These are phyloP conservation scores for Phialocephala subalpina DNA, from an alignment of 2,329 filamentous ascomycete genomes.

Conservation along the genomic window DNA sequence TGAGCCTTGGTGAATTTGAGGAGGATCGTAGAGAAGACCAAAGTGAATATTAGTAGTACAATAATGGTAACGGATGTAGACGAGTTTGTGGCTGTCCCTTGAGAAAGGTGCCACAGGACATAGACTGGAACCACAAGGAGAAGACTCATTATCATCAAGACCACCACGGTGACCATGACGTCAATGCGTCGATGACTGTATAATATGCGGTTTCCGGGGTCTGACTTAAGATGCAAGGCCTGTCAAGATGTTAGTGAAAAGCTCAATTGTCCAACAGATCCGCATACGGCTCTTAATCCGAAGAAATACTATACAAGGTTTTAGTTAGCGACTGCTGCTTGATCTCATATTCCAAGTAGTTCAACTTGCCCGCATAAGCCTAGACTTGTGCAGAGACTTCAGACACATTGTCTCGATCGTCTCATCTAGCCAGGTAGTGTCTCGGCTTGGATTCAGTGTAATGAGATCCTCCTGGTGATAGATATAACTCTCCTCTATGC, in stretches of 20 bases:
- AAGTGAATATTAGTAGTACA: constrained; percentile 29
- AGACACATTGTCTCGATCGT: constrained; percentile 39
- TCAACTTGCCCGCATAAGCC: neutral
- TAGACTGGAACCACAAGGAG: constrained; percentile 23
- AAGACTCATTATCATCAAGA: too few relatives aligned
- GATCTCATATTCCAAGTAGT: neutral
- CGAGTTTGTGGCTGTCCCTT: too few relatives aligned
- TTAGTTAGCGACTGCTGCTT: neutral
- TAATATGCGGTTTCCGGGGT: too few relatives aligned
- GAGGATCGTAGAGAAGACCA: constrained; percentile 30
- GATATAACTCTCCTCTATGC: constrained; percentile 41
- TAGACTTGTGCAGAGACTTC: neutral
- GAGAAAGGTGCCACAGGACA: constrained; percentile 21
- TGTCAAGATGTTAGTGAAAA: too few relatives aligned
- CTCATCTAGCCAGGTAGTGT: constrained; percentile 49
- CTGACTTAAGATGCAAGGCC: too few relatives aligned
- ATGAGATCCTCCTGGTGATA: constrained; percentile 48
- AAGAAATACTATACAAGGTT: neutral
- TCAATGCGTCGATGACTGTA: too few relatives aligned
- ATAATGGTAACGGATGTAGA: constrained; percentile 20
- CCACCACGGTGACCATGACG: too few relatives aligned
- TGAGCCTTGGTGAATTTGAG: constrained; percentile 35
- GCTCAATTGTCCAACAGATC: too few relatives aligned
- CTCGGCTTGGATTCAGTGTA: constrained; percentile 46
- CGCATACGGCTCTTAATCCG: too few relatives aligned